Conservation (phyloP, 805 yeast species). For the Schizosaccharomyces cryophilus region DNA sequence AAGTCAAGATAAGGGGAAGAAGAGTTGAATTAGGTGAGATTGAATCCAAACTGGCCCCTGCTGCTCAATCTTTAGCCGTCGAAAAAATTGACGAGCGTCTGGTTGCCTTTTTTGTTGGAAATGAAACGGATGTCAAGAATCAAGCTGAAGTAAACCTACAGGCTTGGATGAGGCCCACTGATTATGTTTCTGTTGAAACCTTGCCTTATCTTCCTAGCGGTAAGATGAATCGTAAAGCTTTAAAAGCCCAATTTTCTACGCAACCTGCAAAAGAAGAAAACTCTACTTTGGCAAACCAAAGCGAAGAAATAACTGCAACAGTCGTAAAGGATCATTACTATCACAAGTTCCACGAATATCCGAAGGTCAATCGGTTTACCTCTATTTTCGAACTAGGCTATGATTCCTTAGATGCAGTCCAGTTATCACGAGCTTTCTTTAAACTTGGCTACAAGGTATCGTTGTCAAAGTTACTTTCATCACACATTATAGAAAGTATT, state of each 20-base stretch:
- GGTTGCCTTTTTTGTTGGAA: slow-evolving; percentile 5
- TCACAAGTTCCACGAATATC: neutral
- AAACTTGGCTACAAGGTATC: neutral
- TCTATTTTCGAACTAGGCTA: slow-evolving; percentile 4
- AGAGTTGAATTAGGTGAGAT: slow-evolving; percentile 14
- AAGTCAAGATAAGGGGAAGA: slow-evolving; percentile 14
- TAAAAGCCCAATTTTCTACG: neutral
- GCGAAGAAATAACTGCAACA: neutral
- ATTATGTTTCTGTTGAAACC: slow-evolving; percentile 1
- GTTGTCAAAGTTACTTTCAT: neutral
- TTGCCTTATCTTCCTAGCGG: slow-evolving; percentile 10
- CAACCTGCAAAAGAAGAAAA: neutral
- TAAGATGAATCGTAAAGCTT: slow-evolving; percentile 6
- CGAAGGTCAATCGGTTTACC: neutral
- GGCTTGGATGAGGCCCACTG: slow-evolving; percentile 8
- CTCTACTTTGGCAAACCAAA: neutral
- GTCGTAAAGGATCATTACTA: neutral
- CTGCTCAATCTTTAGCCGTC: slow-evolving; percentile 4
- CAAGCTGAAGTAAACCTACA: slow-evolving; percentile 6
- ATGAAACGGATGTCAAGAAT: neutral
- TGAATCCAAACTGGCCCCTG: slow-evolving; percentile 6
- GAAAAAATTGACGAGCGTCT: slow-evolving; percentile 2
- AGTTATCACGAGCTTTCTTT: neutral
- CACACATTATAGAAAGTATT: too few species aligned
- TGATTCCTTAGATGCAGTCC: slow-evolving; percentile 5